A percentile compares a stretch with the other conserved stretches of the same genome.
These are phyloP conservation scores for Picea engelmannii DNA, from an alignment of 83 land plant species.

Conservation along the genomic window DNA sequence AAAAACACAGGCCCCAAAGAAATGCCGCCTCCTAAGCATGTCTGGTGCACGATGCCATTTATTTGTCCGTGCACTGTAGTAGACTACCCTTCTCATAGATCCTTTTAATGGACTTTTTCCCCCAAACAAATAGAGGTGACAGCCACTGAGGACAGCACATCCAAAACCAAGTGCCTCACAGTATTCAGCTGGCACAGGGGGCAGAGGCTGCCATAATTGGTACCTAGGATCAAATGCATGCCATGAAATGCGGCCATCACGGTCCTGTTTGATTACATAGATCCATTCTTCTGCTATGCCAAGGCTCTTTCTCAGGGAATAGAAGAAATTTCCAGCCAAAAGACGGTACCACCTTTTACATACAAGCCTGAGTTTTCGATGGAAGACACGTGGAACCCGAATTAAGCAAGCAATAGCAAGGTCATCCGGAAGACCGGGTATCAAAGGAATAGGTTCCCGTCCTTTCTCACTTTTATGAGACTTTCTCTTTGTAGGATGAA, in stretches of 20 bases:
- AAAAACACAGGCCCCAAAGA: conserved; percentile 48
- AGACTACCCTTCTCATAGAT: conserved; percentile 49
- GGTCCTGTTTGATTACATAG: conserved; percentile 50
- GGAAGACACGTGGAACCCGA: conserved; percentile 50
- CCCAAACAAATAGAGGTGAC: conserved; percentile 54
- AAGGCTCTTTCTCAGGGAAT: conserved; percentile 43
- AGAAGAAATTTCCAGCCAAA: conserved; percentile 44
- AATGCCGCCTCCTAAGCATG: conserved; percentile 56
- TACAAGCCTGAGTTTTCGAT: conserved; percentile 41
- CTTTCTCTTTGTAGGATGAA: conserved; percentile 13
- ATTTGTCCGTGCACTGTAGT: conserved; percentile 56
- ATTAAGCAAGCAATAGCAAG: conserved; percentile 59
- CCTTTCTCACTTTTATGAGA: conserved; percentile 27
- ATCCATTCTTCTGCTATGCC: conserved; percentile 65
- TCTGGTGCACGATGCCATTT: conserved; percentile 63
- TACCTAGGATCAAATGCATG: conserved; percentile 55
- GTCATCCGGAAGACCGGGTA: conserved; percentile 58
- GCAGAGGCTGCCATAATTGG: conserved; percentile 55
- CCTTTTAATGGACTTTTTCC: conserved; percentile 45
- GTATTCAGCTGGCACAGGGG: conserved; percentile 42
- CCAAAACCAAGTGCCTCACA: conserved; percentile 53
- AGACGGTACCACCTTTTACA: conserved; percentile 57
- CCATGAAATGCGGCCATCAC: conserved; percentile 57
- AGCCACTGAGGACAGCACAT: conserved; percentile 53
- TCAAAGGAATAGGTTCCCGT: conserved; percentile 30